Evolutionary conservation across 306 rosid genomes (phyloP).

Genomic region (Casuarina glauca): DNA sequence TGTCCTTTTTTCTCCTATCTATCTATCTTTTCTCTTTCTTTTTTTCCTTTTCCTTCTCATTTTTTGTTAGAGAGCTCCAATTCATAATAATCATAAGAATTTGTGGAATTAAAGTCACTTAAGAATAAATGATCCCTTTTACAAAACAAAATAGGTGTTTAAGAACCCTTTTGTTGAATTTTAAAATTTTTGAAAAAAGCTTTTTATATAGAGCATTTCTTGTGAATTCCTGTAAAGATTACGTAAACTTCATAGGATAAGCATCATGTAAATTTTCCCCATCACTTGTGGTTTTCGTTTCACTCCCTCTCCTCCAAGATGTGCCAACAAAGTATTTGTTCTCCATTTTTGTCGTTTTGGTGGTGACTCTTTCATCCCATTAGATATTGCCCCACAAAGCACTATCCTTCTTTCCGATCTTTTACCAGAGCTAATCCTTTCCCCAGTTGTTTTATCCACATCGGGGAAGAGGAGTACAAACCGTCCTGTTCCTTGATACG

Average conservation of each 20-base stretch:
- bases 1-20: too few species aligned
- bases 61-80: too few species aligned
- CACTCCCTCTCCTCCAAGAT: not conserved
- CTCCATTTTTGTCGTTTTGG: too few species aligned
- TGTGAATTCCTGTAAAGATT: conserved; percentile 7
- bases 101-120: too few species aligned
- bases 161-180: too few species aligned
- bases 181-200: conserved; percentile 10
- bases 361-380: not conserved
- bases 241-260: conserved; percentile 1
- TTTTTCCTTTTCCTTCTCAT: too few species aligned
- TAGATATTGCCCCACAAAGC: not conserved
- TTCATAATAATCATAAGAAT: too few species aligned
- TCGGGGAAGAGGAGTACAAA: not conserved
- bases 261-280: conserved; percentile 21
- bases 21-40: too few species aligned
- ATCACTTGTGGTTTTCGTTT: not conserved
- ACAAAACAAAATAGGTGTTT: too few species aligned
- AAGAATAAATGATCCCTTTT: too few species aligned
- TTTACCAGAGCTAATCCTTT: not conserved
- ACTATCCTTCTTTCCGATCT: not conserved
- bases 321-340: not conserved
- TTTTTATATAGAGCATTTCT: conserved; percentile 15
- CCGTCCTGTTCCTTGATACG: too few species aligned
- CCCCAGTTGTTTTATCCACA: not conserved